Evolutionary conservation across 169 alveolate genomes (phyloP).

Genomic region (Toxoplasma gondii): DNA sequence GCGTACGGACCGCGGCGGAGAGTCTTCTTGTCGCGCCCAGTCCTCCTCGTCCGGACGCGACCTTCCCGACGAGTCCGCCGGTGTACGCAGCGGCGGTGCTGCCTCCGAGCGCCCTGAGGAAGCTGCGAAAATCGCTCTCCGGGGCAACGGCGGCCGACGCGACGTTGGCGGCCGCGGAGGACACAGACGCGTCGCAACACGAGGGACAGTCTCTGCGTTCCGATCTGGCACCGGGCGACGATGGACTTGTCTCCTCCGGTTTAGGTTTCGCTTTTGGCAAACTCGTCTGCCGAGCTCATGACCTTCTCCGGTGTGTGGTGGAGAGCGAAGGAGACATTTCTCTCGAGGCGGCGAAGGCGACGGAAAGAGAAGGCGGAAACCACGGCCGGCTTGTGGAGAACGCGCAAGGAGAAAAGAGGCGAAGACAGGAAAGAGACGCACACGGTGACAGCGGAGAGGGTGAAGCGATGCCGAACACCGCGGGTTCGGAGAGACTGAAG

Average conservation of each 20-base stretch:
- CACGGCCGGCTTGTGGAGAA: no score
- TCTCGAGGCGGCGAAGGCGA: not conserved
- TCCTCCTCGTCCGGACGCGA: no score
- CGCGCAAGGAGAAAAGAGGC: no score
- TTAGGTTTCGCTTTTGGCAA: not conserved
- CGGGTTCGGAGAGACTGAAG: not conserved
- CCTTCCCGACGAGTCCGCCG: not conserved
- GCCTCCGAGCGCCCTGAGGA: not conserved
- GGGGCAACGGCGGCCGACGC: not conserved
- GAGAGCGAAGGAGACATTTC: not conserved
- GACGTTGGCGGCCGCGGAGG: not conserved
- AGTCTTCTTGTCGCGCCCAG: no score
- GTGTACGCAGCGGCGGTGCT: not conserved
- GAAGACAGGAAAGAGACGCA: not conserved
- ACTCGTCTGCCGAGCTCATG: not conserved
- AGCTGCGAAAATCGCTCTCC: not conserved
- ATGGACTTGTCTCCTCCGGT: not conserved
- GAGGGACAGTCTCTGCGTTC: not conserved
- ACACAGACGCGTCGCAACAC: not conserved
- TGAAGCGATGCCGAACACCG: not conserved
- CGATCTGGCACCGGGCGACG: not conserved
- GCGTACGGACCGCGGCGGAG: no score
- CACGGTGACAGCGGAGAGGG: not conserved
- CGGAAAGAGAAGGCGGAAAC: not conserved
- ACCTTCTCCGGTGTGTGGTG: not conserved